Conservation (phyloP, 768 basidiomycete species). For the Piloderma croceum region DNA sequence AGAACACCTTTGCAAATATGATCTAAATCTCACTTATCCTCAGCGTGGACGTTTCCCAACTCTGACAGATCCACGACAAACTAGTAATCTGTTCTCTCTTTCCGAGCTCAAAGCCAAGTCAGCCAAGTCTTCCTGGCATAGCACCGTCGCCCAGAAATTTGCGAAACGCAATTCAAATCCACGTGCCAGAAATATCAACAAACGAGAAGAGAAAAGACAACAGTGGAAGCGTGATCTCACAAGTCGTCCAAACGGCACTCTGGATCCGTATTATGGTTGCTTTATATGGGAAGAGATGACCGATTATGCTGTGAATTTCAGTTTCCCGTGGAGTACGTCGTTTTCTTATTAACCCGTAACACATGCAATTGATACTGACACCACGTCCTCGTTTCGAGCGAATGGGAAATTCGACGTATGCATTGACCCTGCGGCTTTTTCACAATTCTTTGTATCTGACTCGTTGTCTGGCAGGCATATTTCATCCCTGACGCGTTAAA, state of each 20-base stretch:
- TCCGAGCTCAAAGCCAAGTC: no score
- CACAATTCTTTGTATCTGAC: not conserved
- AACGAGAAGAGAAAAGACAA: slow-evolving; percentile 11
- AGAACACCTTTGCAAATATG: slow-evolving; percentile 39
- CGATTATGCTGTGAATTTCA: slow-evolving; percentile 70
- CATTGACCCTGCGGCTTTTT: not conserved
- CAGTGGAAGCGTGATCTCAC: slow-evolving; percentile 30
- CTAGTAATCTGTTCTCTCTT: no score
- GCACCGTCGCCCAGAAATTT: slow-evolving; percentile 16
- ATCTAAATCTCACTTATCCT: slow-evolving; percentile 46
- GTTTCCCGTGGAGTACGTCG: slow-evolving; percentile 55
- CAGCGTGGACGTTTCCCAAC: slow-evolving; percentile 34
- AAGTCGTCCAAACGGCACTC: slow-evolving; percentile 30
- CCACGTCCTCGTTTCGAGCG: slow-evolving; percentile 3
- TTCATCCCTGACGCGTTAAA: slow-evolving; percentile 51
- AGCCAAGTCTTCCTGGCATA: slow-evolving; percentile 4
- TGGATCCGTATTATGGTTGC: slow-evolving; percentile 34
- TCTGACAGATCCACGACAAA: not conserved
- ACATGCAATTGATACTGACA: not conserved
- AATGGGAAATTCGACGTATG: slow-evolving; percentile 37
- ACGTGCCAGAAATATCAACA: slow-evolving; percentile 8
- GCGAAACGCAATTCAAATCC: no score
- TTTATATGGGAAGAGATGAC: slow-evolving; percentile 48
- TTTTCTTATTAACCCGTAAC: slow-evolving; percentile 4
- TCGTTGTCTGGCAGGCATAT: slow-evolving; percentile 36